Evolutionary conservation across 2,329 filamentous ascomycete species (phyloP), one percentile per base, ranked within the genome.

Genomic region (Zopfia rhizophila): DNA sequence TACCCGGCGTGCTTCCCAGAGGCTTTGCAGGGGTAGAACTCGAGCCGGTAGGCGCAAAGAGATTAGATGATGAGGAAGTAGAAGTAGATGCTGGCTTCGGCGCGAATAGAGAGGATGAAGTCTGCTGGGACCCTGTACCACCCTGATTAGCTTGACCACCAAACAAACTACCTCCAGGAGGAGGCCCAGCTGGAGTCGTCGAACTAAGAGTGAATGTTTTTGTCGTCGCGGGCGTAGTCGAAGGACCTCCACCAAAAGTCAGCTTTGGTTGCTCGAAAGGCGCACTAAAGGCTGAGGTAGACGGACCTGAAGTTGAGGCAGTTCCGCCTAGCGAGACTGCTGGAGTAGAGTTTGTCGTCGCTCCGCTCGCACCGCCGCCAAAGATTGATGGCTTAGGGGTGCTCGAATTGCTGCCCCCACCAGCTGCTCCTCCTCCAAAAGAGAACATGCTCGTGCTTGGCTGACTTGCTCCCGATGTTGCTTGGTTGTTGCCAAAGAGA

Each of bases 101-200:
- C 12, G 51, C 53, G 36, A 66, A 65, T 11, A 66, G 48, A 36
- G 48, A 52, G n/a, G 54, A n/a, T n/a, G n/a, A 31, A 13, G 47
- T 35, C n/a, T 47, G 42, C 39, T 50, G 50, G 10, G 48, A 21
- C 33, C 41, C 51, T 42, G 59, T 25, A n/a, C 14, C 50, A 23
- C 41, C 21, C n/a, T 55, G 50, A 18, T 43, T 41, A 7, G 51
- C 41, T 45, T 58, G 53, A 12, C 47, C 53, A 8, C 61, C 60
- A 42, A 70, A 72, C 8, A 70, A 27, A 43, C 45, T 64, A 31
- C 42, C 43, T 10, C 65, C 67, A 10, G 69, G 66, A 31, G 70
- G 70, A 16, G 66, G 61, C 35, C 69, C 70, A n/a, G 69, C 69
- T 30, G 70, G 70, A 8, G 69, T 72, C 3, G 70, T 73, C 3